Conservation (phyloP, 2,329 filamentous ascomycete species). For the Tolypocladium pustulatum region DNA sequence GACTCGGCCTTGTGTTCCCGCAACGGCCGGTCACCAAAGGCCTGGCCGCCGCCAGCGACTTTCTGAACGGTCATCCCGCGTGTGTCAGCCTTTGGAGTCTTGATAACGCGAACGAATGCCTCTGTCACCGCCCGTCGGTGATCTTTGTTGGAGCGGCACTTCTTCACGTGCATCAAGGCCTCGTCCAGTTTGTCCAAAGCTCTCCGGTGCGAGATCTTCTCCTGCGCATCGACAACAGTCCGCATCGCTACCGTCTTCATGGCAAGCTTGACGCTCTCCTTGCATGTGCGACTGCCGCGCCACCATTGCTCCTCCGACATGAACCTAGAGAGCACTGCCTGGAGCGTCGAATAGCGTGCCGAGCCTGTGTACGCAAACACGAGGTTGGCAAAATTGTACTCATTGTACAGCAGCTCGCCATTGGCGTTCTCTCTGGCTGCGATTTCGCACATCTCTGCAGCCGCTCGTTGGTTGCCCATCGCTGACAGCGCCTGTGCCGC, state of each 20-base stretch:
- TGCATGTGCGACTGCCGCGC: conserved; percentile 25
- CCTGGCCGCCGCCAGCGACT: background rate
- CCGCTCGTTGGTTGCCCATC: conserved; percentile 17
- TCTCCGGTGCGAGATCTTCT: conserved; percentile 10
- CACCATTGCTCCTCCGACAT: conserved; percentile 21
- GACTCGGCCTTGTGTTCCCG: background rate
- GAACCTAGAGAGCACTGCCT: conserved; percentile 19
- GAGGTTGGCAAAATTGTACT: conserved; percentile 27
- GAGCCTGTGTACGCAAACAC: conserved; percentile 21
- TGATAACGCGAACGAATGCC: conserved; percentile 8
- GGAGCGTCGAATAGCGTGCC: conserved; percentile 19
- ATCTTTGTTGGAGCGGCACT: conserved; percentile 8
- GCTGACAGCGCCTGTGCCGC: conserved; percentile 20
- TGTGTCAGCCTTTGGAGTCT: background rate
- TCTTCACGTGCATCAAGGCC: conserved; percentile 14
- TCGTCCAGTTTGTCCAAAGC: conserved; percentile 12
- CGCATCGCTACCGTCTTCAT: conserved; percentile 22
- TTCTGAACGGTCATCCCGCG: background rate
- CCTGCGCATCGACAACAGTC: conserved; percentile 5
- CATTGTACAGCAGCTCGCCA: conserved; percentile 23
- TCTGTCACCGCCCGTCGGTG: conserved; percentile 10
- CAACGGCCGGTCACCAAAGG: background rate
- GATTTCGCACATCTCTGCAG: conserved; percentile 21
- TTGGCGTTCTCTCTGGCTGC: conserved; percentile 25
- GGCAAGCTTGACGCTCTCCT: conserved; percentile 25